These are phyloP conservation scores for Rosellinia necatrix DNA, from an alignment of 2,329 filamentous ascomycete species.

Conservation along the genomic window DNA sequence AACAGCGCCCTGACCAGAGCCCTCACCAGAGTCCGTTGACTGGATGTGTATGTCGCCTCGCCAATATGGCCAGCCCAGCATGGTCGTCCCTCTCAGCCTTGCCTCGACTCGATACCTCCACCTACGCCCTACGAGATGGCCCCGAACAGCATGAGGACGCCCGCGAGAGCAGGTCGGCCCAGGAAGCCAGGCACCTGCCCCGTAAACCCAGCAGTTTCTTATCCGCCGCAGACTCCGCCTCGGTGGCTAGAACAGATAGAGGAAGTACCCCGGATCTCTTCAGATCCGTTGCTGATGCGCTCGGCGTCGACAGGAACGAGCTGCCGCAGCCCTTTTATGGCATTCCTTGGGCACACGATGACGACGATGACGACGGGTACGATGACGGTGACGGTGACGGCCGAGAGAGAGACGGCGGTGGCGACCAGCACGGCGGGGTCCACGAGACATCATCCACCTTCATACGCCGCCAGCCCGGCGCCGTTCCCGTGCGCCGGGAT, in stretches of 20 bases:
- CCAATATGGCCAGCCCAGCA: slow-evolving; percentile 27
- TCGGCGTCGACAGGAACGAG: slow-evolving; percentile 37
- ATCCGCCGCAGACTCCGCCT: slow-evolving; percentile 29
- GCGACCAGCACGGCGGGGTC: slow-evolving; percentile 8
- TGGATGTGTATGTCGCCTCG: slow-evolving; percentile 5
- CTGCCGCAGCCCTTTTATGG: slow-evolving; percentile 41
- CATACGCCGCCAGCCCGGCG: slow-evolving; percentile 13
- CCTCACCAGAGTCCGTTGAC: slow-evolving; percentile 23
- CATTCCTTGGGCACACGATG: slow-evolving; percentile 35
- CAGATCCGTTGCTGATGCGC: slow-evolving; percentile 37
- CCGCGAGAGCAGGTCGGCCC: slow-evolving; percentile 15
- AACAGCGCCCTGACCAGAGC: slow-evolving; percentile 4
- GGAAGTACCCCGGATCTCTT: slow-evolving; percentile 28
- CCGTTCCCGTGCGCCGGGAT: slow-evolving; percentile 3
- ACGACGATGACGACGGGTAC: slow-evolving; percentile 9
- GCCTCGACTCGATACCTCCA: slow-evolving; percentile 27
- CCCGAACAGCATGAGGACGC: neutral
- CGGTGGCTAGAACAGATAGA: slow-evolving; percentile 14
- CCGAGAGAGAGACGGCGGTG: neutral
- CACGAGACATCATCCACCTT: slow-evolving; percentile 18
- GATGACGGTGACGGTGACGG: neutral
- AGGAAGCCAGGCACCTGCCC: slow-evolving; percentile 13
- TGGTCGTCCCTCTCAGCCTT: slow-evolving; percentile 23
- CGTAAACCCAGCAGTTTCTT: slow-evolving; percentile 26
- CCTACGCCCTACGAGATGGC: slow-evolving; percentile 3